Base-by-base conservation (phyloP, 106 monocot species). In the Ottelia alismoides region DNA sequence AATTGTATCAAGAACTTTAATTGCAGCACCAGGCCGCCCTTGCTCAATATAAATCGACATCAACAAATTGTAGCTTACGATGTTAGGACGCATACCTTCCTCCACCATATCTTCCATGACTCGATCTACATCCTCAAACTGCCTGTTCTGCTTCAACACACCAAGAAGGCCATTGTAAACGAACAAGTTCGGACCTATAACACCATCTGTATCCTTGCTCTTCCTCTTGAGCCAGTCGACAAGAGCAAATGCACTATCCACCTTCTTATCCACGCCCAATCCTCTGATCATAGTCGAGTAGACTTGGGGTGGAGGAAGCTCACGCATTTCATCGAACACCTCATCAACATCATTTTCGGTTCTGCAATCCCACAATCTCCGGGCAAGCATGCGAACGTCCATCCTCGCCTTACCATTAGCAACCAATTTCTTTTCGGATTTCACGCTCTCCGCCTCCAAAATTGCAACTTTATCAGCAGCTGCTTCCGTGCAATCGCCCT, bases 141-240 rank as follows among this genome's bases (percentile, higher is more conserved):
- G 57, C 46, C 52, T 61, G 6, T 55, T 45, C 46, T 69, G 69
- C 67, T 79, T 96, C 16, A 96, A 3, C 0, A 88, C 88, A 66
- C 88, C 74, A 23, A 96, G 52, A 12, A 96, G 70, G 58, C 78
- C 85, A 30, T 96, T 96, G 63, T 88, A 96, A 25, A 79, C 74
- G 62, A 78, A 78, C 59, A 78, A 50, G 35, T 85, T 89, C 3
- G 74, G 75, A 11, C 53, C 52, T 10, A 53, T 0, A 1, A 18
- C 29, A 1, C 20, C 52, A 27, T 32, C 20, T 3, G 24, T 32
- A 16, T 62, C 66, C 23, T 50, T 10, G 5, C 47, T 71, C 31
- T 75, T 70, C 69, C 40, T 76, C 65, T 89, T 96, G 24, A 96
- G 59, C 84, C 88, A 89, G 18, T 89, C 74, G 18, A 96, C 75